phyloP scores from a whole-genome alignment of 192 early-diverging fungal genomes.

The Entomortierella beljakovae region DNA sequence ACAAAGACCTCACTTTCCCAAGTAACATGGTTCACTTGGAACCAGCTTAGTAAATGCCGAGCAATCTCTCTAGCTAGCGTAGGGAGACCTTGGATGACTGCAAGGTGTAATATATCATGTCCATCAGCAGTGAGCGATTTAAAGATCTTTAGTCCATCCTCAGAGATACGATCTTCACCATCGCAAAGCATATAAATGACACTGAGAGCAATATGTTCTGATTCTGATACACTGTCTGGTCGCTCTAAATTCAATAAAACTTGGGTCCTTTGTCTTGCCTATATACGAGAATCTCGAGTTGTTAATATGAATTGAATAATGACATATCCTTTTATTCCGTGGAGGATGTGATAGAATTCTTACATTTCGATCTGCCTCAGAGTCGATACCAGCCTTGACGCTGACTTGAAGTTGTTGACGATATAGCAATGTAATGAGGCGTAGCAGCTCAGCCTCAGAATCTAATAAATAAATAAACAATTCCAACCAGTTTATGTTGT shows the following conservation, averaged over 20 bases:
- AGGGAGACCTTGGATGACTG: slow-evolving; percentile 26
- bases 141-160: slow-evolving; percentile 17
- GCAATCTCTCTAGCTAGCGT: slow-evolving; percentile 41
- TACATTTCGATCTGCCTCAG: slow-evolving; percentile 24
- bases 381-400: not conserved
- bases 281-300: not conserved
- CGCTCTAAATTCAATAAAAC: slow-evolving; percentile 25
- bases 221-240: slow-evolving; percentile 24
- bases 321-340: not conserved
- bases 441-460: slow-evolving; percentile 35
- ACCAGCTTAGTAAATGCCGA: slow-evolving; percentile 22
- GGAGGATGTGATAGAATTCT: not conserved
- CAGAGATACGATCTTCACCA: slow-evolving; percentile 10
- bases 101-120: slow-evolving; percentile 40
- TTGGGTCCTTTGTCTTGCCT: slow-evolving; percentile 29
- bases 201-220: slow-evolving; percentile 45
- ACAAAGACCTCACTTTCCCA: slow-evolving; percentile 9
- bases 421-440: slow-evolving; percentile 23
- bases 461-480: slow-evolving; percentile 8
- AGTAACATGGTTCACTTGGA: slow-evolving; percentile 1
- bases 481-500: not conserved
- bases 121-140: slow-evolving; percentile 5
- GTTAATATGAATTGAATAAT: not conserved
- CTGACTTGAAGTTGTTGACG: slow-evolving; percentile 22
- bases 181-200: slow-evolving; percentile 51